Base-by-base conservation (phyloP, 192 early-diverging fungal species). In the Backusella mclennaniae region DNA sequence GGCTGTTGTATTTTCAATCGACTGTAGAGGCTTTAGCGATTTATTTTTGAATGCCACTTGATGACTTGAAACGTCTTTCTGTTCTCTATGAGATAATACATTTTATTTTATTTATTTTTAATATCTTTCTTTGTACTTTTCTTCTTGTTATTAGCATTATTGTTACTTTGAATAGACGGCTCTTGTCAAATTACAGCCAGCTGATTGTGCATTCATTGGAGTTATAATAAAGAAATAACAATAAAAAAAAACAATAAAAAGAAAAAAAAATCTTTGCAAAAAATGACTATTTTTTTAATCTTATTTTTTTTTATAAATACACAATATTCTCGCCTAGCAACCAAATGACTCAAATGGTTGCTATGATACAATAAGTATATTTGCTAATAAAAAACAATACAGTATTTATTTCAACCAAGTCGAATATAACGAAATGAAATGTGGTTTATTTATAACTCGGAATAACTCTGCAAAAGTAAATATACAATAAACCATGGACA, bases 331-430 rank as follows among this genome's bases (percentile, higher is more conserved):
- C n/a, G 52, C 52, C 52, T 21, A 53, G 52, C 52, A 53, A 53
- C n/a, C 52, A 23, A 53, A n/a, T 53, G 52, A 53, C n/a, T 53
- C 52, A 53, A 53, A 53, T 53, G 52, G 52, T 53, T 53, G 52
- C 52, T 44, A 17, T 44, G 3, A 44, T 44, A 44, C 4, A 44
- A 4, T 15, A 53, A 8, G 6, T 53, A 9, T 56, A 11, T 56
- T 56, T 56, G 8, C 26, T 29, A 26, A 0, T 59, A 23, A 12
- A 26, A 59, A 63, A 29, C 12, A 63, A 14, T 15, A 0, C 17
- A 1, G n/a, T 17, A 1, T 17, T 49, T 49, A n/a, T 49, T 49
- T 49, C 17, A 49, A 49, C 0, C 17, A 17, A 49, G 17, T 49
- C 17, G 6, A 49, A 19, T 49, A 5, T 15, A 49, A 49, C 6